phyloP scores from a whole-genome alignment of 176 grass and related monocot genomes.

The Oryza officinalis region DNA sequence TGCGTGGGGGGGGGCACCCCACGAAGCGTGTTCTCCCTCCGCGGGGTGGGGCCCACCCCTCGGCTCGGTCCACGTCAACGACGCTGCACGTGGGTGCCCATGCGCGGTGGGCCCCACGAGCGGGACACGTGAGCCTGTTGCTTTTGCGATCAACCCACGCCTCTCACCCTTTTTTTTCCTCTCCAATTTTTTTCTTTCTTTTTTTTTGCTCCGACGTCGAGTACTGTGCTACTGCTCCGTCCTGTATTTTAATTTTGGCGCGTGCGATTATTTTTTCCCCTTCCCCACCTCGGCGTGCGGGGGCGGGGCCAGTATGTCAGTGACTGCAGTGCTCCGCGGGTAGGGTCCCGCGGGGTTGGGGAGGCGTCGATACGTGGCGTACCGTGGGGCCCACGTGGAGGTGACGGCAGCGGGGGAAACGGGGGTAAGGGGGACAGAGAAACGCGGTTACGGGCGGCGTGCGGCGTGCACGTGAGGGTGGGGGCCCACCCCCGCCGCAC shows the following conservation, averaged over 20 bases:
- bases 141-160: constrained; percentile 32
- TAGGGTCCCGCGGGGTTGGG: not conserved
- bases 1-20: constrained; percentile 5
- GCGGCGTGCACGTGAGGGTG: not conserved
- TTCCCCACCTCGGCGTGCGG: constrained; percentile 41
- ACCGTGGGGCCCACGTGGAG: not conserved
- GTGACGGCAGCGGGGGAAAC: not conserved
- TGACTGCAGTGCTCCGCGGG: not conserved
- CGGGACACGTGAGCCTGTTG: constrained; percentile 43
- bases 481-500: not conserved
- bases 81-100: constrained; percentile 51
- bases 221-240: not conserved
- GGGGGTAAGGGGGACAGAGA: no score
- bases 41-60: constrained; percentile 8
- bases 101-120: not conserved
- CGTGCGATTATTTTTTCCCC: not conserved
- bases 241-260: constrained; percentile 14
- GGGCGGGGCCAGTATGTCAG: not conserved
- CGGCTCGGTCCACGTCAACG: constrained; percentile 53
- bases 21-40: constrained; percentile 42
- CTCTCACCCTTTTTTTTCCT: not conserved
- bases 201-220: not conserved
- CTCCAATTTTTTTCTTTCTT: not conserved
- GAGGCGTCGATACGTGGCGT: not conserved
- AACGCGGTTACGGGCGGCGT: not conserved